These are phyloP conservation scores for Hypomontagnella monticulosa DNA, from an alignment of 495 filamentous ascomycete genomes.

Conservation along the genomic window DNA sequence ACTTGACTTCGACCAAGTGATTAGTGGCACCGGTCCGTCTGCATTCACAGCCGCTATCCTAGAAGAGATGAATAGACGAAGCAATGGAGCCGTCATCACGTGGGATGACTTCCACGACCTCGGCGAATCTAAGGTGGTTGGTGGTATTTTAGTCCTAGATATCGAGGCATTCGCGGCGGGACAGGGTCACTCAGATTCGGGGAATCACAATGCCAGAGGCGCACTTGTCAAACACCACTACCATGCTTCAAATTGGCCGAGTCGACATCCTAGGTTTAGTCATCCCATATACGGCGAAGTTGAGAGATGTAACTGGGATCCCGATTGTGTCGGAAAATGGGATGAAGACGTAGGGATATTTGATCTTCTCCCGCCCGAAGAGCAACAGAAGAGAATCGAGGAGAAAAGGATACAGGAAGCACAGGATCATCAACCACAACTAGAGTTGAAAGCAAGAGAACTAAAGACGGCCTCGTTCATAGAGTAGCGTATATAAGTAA, in stretches of 20 bases:
- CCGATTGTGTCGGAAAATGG: constrained; percentile 66
- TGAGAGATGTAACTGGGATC: constrained; percentile 71
- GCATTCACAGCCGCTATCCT: constrained; percentile 70
- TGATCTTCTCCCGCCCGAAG: constrained; percentile 55
- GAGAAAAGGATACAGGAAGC: constrained; percentile 47
- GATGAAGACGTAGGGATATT: constrained; percentile 63
- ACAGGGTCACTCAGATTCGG: constrained; percentile 71
- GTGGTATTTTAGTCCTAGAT: constrained; percentile 66
- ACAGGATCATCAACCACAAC: not conserved
- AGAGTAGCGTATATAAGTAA: too few relatives aligned
- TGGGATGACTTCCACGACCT: constrained; percentile 70
- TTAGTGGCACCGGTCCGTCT: constrained; percentile 72
- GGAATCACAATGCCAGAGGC: constrained; percentile 65
- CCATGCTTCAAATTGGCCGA: constrained; percentile 71
- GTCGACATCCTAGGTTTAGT: constrained; percentile 64
- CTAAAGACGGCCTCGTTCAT: too few relatives aligned
- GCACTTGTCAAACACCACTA: constrained; percentile 72
- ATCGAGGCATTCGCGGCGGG: constrained; percentile 72
- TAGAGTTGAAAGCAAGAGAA: not conserved
- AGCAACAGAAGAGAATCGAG: constrained; percentile 59
- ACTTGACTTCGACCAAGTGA: constrained; percentile 73
- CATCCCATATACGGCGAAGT: constrained; percentile 71
- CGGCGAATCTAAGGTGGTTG: constrained; percentile 64
- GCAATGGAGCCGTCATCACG: constrained; percentile 44
- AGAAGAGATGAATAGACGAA: constrained; percentile 62